Evolutionary conservation across 1,139 yeast species (phyloP).

Genomic region (Blastobotrys ciferrii): DNA sequence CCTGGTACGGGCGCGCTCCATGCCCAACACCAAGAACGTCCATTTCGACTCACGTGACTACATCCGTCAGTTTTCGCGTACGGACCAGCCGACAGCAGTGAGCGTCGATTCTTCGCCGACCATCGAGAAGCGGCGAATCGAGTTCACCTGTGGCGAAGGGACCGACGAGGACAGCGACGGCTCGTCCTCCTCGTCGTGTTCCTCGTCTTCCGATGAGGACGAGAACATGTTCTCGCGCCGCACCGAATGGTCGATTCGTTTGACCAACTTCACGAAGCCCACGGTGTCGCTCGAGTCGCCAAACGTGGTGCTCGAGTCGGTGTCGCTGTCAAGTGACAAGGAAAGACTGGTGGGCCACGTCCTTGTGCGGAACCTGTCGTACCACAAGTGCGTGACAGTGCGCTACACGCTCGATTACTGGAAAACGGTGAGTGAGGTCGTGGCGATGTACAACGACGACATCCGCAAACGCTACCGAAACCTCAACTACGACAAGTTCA

Average conservation of each 20-base stretch:
- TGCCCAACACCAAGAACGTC: constrained; percentile 78
- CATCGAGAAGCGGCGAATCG: constrained; percentile 28
- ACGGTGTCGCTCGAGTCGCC: constrained; percentile 24
- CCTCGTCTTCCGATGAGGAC: constrained; percentile 33
- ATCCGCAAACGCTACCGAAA: constrained; percentile 45
- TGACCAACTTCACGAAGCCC: constrained; percentile 46
- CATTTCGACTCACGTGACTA: constrained; percentile 74
- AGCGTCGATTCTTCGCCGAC: constrained; percentile 61
- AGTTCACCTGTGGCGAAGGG: constrained; percentile 35
- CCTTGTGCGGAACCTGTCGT: constrained; percentile 69
- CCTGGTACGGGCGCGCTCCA: constrained; percentile 53
- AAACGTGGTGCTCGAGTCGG: constrained; percentile 53
- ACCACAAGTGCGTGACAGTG: constrained; percentile 58
- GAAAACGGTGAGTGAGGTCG: constrained; percentile 69
- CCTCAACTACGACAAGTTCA: constrained; percentile 44
- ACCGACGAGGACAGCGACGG: constrained; percentile 35
- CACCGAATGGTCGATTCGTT: constrained; percentile 50
- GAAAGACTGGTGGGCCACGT: constrained; percentile 64
- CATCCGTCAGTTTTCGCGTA: constrained; percentile 66
- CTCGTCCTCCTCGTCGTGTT: constrained; percentile 29
- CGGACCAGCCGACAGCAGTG: constrained; percentile 74
- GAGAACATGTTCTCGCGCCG: constrained; percentile 18
- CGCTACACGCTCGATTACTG: constrained; percentile 71
- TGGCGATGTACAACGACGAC: constrained; percentile 62
- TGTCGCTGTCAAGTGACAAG: constrained; percentile 59